Percentiles rank a stretch among this genome's conserved stretches.
Evolutionary conservation across 148 eudicot species (phyloP).

Genomic region (Oxyria digyna): DNA sequence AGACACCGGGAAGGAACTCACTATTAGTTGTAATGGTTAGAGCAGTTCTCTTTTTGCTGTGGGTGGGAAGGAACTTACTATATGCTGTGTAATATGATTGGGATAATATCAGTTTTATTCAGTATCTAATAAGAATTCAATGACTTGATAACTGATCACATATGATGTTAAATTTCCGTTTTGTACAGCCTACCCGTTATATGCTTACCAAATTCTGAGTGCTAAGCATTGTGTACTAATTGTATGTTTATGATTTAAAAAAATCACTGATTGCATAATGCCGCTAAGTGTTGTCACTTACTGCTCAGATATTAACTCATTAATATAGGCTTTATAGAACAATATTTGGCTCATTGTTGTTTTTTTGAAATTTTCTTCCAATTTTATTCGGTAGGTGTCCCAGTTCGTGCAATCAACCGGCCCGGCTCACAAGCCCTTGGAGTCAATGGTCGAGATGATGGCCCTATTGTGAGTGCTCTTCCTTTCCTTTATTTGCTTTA

Average conservation of each 20-base stretch:
- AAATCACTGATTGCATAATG: background rate
- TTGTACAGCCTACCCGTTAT: background rate
- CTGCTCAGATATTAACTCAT: background rate
- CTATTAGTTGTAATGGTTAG: background rate
- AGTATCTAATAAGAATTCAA: background rate
- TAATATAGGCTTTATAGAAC: background rate
- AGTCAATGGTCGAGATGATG: conserved; percentile 75
- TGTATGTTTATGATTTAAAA: background rate
- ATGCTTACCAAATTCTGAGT: background rate
- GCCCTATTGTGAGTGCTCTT: conserved; percentile 42
- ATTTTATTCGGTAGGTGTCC: conserved; percentile 29
- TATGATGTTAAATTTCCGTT: background rate
- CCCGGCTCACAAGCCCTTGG: conserved; percentile 63
- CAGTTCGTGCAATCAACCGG: conserved; percentile 49
- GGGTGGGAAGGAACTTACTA: too few species aligned
- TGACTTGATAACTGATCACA: background rate
- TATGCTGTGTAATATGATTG: conserved; percentile 3
- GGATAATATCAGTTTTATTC: background rate
- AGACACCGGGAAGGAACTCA: too few species aligned
- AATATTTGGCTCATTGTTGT: background rate
- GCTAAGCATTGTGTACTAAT: background rate
- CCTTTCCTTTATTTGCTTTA: background rate
- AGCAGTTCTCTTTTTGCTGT: background rate
- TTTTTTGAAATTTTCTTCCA: background rate
- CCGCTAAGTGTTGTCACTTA: background rate